These are phyloP conservation scores for Fusarium sp. DNA, from an alignment of 2,329 filamentous ascomycete species.

Conservation along the genomic window DNA sequence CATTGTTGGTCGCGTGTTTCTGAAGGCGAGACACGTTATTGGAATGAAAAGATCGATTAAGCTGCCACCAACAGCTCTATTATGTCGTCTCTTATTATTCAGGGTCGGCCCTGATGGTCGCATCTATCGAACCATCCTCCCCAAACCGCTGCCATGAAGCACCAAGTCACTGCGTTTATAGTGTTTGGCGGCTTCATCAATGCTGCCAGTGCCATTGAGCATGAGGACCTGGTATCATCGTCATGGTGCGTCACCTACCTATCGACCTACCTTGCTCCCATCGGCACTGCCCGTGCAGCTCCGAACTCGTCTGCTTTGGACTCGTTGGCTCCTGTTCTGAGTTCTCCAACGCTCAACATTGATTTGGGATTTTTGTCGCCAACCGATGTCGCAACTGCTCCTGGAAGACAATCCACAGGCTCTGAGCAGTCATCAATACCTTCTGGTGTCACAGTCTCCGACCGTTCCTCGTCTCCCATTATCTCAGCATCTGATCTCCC, in stretches of 20 bases:
- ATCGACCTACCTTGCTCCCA: constrained; percentile 1
- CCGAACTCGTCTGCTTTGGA: not conserved
- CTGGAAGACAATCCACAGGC: not conserved
- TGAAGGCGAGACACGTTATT: not conserved
- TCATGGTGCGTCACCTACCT: constrained; percentile 3
- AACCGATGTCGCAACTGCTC: not conserved
- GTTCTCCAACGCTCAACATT: not conserved
- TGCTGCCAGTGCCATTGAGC: not conserved
- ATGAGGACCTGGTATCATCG: not conserved
- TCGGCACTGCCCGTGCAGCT: not conserved
- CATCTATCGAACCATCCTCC: not conserved
- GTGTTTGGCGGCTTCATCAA: not conserved
- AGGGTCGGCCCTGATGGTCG: not conserved
- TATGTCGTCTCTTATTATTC: not conserved
- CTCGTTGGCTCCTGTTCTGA: not conserved
- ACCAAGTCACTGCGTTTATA: not conserved
- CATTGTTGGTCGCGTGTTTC: not conserved
- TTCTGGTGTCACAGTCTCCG: not conserved
- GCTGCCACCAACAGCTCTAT: not conserved
- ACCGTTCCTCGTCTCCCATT: not conserved
- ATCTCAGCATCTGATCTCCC: not conserved
- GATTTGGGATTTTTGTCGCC: not conserved
- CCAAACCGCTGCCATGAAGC: not conserved
- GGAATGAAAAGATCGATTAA: not conserved
- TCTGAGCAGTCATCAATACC: not conserved